phyloP scores from a whole-genome alignment of 2,329 filamentous ascomycete genomes.

The Fusarium concolor region DNA sequence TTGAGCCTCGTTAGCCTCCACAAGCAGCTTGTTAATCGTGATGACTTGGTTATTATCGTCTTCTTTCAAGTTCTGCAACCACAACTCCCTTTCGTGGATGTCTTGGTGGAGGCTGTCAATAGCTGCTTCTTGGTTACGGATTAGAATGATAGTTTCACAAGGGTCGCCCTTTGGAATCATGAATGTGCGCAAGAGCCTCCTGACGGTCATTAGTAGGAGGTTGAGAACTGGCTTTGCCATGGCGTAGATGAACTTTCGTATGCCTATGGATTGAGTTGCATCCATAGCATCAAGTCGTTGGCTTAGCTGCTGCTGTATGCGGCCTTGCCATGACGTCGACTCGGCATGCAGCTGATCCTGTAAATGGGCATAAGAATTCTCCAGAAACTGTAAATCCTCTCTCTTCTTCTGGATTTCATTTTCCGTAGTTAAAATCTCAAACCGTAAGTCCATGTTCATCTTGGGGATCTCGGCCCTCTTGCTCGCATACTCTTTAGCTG shows the following conservation, averaged over 20 bases:
- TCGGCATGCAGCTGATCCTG: slow-evolving; percentile 1
- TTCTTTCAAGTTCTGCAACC: slow-evolving; percentile 9
- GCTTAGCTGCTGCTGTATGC: not conserved
- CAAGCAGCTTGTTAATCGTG: not conserved
- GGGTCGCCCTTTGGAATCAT: too few relatives aligned
- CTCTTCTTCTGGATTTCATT: not conserved
- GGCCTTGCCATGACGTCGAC: slow-evolving; percentile 5
- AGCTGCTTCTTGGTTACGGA: not conserved
- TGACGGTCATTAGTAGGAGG: not conserved
- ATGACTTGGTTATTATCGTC: not conserved
- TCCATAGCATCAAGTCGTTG: not conserved
- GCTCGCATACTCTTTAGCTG: not conserved
- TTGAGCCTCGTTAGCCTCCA: not conserved
- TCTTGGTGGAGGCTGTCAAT: slow-evolving; percentile 6
- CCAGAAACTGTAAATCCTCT: slow-evolving; percentile 5
- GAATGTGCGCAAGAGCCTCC: not conserved
- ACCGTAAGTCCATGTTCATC: not conserved
- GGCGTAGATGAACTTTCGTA: not conserved
- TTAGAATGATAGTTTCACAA: not conserved
- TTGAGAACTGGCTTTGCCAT: not conserved
- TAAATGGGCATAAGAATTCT: not conserved
- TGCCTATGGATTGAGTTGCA: not conserved
- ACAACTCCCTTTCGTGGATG: not conserved
- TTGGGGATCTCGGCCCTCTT: not conserved
- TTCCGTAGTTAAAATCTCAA: slow-evolving; percentile 4